Percentiles rank a stretch among this genome's conserved stretches.
Conservation (phyloP, 192 early-diverging fungal genomes). For the Coemansia sp. region DNA sequence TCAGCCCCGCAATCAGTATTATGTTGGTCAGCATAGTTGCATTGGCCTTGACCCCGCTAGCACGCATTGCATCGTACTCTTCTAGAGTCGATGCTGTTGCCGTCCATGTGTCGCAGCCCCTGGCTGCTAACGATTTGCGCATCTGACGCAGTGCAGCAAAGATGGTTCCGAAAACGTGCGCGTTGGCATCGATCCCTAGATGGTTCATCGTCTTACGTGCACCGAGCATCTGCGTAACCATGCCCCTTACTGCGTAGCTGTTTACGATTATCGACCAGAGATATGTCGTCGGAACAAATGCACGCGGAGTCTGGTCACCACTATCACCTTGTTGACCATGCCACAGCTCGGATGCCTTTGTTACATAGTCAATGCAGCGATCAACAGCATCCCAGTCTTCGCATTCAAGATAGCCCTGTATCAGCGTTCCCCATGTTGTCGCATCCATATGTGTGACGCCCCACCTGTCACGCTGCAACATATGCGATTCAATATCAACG, state of each 20-base stretch:
- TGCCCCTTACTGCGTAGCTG: constrained; percentile 33
- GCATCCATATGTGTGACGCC: constrained; percentile 43
- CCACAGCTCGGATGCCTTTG: constrained; percentile 22
- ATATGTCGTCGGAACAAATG: constrained; percentile 19
- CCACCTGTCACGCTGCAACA: constrained; percentile 32
- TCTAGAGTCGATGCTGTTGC: constrained; percentile 18
- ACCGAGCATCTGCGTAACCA: constrained; percentile 36
- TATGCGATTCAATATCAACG: constrained; percentile 24
- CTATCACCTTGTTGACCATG: not conserved
- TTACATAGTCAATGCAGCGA: constrained; percentile 18
- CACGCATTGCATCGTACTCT: constrained; percentile 37
- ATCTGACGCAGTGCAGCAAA: constrained; percentile 37
- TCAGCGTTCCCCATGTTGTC: constrained; percentile 38
- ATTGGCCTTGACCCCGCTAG: constrained; percentile 13
- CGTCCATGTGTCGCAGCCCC: constrained; percentile 18
- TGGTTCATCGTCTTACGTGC: constrained; percentile 22
- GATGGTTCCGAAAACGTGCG: constrained; percentile 28
- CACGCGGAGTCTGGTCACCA: not conserved
- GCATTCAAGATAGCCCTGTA: constrained; percentile 33
- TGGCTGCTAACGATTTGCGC: constrained; percentile 13
- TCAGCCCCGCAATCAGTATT: constrained; percentile 31
- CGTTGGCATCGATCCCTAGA: constrained; percentile 19
- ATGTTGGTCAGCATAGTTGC: constrained; percentile 35
- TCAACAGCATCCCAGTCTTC: constrained; percentile 39
- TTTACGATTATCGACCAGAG: constrained; percentile 39